Evolutionary conservation across 768 basidiomycete genomes (phyloP).

Genomic region (Trametes gibbosa): DNA sequence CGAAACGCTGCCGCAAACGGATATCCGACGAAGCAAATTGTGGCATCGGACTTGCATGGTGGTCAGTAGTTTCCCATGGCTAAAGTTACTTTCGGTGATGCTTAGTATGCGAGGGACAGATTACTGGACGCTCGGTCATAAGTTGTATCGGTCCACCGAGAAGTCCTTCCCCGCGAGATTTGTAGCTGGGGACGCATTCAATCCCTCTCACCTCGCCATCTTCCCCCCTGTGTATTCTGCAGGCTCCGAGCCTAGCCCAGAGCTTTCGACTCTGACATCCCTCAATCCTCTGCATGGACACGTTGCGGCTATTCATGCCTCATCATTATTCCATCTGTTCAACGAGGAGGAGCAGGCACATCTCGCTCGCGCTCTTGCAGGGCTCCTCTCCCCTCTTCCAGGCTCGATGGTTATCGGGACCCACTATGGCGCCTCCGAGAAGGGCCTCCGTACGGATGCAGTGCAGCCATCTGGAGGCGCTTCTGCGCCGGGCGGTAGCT

Average conservation of each 20-base stretch:
- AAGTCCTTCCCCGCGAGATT: conserved; percentile 54
- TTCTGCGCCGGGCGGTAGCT: neutral
- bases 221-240: neutral
- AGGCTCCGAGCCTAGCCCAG: conserved; percentile 15
- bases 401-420: conserved; percentile 48
- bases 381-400: conserved; percentile 40
- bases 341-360: conserved; percentile 37
- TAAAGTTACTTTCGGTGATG: neutral
- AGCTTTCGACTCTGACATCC: conserved; percentile 34
- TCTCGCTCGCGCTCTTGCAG: conserved; percentile 41
- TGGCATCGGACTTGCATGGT: conserved; percentile 38
- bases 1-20: conserved; percentile 43
- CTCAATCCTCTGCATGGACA: conserved; percentile 40
- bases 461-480: neutral
- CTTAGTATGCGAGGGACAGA: conserved; percentile 34
- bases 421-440: conserved; percentile 35
- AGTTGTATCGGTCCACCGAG: conserved; percentile 52
- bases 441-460: conserved; percentile 25
- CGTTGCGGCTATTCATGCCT: conserved; percentile 48
- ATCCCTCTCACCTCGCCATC: conserved; percentile 38
- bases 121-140: conserved; percentile 62
- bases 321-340: conserved; percentile 52
- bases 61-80: conserved; percentile 25
- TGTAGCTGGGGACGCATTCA: conserved; percentile 53
- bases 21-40: conserved; percentile 37